These are phyloP conservation scores for Globisporangium paroecandrum DNA, from an alignment of 352 stramenopile species.

Conservation along the genomic window DNA sequence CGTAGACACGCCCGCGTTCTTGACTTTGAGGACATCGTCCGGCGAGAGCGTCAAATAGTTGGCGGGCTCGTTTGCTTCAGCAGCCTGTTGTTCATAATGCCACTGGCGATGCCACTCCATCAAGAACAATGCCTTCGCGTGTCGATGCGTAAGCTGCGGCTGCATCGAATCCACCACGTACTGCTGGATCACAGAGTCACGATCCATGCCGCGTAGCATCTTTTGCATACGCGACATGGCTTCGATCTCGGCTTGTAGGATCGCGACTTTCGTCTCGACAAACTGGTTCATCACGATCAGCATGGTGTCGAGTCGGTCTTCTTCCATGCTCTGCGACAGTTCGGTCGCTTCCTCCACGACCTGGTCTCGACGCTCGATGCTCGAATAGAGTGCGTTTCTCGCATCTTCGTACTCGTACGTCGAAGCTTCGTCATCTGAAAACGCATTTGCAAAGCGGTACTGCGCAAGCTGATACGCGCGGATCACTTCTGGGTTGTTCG, in stretches of 20 bases:
- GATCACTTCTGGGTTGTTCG: conserved; percentile 72
- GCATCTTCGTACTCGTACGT: conserved; percentile 63
- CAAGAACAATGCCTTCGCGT: conserved; percentile 71
- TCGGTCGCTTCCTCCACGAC: conserved; percentile 80
- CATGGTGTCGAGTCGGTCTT: conserved; percentile 82
- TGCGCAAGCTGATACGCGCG: conserved; percentile 61
- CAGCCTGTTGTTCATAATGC: conserved; percentile 47
- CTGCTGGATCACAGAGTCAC: conserved; percentile 82
- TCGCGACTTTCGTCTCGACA: conserved; percentile 80
- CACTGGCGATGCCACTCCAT: conserved; percentile 79
- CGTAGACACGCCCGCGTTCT: conserved; percentile 48
- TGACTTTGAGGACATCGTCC: conserved; percentile 54
- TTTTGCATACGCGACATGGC: conserved; percentile 60
- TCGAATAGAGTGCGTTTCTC: conserved; percentile 40
- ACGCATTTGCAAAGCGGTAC: conserved; percentile 59
- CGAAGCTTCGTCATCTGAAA: conserved; percentile 58
- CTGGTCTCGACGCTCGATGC: conserved; percentile 73
- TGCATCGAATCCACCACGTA: conserved; percentile 84
- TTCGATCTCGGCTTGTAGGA: conserved; percentile 79
- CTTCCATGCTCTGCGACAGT: conserved; percentile 74
- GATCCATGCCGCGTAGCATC: conserved; percentile 71
- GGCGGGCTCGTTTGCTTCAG: conserved; percentile 35
- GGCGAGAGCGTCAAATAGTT: conserved; percentile 44
- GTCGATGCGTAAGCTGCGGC: conserved; percentile 73
- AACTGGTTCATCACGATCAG: conserved; percentile 85